Percentiles rank a stretch among this genome's conserved stretches.
These are phyloP conservation scores for Cyberlindnera saturnus DNA, from an alignment of 805 yeast species.

Conservation along the genomic window DNA sequence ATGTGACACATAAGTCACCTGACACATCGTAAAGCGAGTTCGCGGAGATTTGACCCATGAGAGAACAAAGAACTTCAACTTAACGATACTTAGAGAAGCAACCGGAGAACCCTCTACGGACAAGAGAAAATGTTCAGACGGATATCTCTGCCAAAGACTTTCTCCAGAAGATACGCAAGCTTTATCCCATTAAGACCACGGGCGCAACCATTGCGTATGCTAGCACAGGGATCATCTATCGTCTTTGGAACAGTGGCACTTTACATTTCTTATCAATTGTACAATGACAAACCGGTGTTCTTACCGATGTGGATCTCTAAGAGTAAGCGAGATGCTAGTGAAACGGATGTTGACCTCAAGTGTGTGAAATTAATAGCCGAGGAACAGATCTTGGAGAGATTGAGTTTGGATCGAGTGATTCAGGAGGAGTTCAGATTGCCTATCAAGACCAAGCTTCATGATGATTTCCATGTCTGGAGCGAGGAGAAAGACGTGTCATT, in stretches of 20 bases:
- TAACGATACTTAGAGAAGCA: too few species aligned
- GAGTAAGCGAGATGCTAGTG: slow-evolving; percentile 2
- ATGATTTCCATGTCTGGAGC: slow-evolving; percentile 20
- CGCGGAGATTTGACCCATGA: too few species aligned
- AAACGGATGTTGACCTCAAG: slow-evolving; percentile 14
- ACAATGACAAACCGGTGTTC: slow-evolving; percentile 14
- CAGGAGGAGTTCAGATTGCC: slow-evolving; percentile 19
- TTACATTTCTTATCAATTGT: slow-evolving; percentile 15
- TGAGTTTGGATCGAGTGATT: slow-evolving; percentile 15
- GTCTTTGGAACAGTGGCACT: slow-evolving; percentile 13
- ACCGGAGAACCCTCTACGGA: too few species aligned
- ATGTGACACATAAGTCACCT: too few species aligned
- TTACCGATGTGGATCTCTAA: slow-evolving; percentile 19
- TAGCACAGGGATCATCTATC: slow-evolving; percentile 7
- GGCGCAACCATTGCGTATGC: slow-evolving; percentile 8
- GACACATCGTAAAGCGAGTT: too few species aligned
- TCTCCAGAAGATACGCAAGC: slow-evolving; percentile 1
- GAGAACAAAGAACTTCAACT: too few species aligned
- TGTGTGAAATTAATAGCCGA: slow-evolving; percentile 15
- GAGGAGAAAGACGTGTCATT: slow-evolving; percentile 16
- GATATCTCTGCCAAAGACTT: neutral
- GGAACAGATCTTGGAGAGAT: slow-evolving; percentile 20
- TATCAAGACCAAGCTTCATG: slow-evolving; percentile 9
- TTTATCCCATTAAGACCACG: slow-evolving; percentile 5
- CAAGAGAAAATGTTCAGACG: neutral